Evolutionary conservation across 768 basidiomycete species (phyloP).

Genomic region (Xerocomellus dryophilus): DNA sequence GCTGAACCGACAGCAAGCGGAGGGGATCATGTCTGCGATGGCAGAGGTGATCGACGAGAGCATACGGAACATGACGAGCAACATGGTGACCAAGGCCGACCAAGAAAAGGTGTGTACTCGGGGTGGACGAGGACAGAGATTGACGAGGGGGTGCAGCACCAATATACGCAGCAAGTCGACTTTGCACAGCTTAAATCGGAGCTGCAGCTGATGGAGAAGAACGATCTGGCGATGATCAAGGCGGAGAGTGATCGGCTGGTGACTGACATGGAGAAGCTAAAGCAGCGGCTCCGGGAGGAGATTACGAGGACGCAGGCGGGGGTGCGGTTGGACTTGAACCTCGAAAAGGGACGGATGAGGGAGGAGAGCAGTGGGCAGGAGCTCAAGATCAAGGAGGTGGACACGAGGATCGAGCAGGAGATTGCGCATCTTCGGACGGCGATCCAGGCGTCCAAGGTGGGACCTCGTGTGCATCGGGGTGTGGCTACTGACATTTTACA

Average conservation of each 20-base stretch:
- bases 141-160: conserved; percentile 53
- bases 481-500: conserved; percentile 25
- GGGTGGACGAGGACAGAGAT: neutral
- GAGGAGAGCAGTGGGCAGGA: conserved; percentile 92
- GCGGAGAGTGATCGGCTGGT: conserved; percentile 94
- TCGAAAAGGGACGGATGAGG: conserved; percentile 94
- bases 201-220: conserved; percentile 94
- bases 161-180: conserved; percentile 94
- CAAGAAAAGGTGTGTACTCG: conserved; percentile 79
- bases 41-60: conserved; percentile 98
- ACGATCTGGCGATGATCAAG: conserved; percentile 92
- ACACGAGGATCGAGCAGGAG: conserved; percentile 95
- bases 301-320: conserved; percentile 90
- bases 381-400: conserved; percentile 95
- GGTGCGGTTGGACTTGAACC: conserved; percentile 89
- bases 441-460: conserved; percentile 81
- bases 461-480: conserved; percentile 1
- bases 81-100: conserved; percentile 94
- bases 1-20: conserved; percentile 85
- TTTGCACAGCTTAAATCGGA: conserved; percentile 96
- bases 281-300: conserved; percentile 89
- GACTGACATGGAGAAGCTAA: conserved; percentile 89
- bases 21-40: conserved; percentile 96
- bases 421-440: conserved; percentile 82
- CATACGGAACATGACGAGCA: conserved; percentile 90